These are phyloP conservation scores for Xenoacremonium recifei DNA, from an alignment of 2,329 filamentous ascomycete species.

Conservation along the genomic window DNA sequence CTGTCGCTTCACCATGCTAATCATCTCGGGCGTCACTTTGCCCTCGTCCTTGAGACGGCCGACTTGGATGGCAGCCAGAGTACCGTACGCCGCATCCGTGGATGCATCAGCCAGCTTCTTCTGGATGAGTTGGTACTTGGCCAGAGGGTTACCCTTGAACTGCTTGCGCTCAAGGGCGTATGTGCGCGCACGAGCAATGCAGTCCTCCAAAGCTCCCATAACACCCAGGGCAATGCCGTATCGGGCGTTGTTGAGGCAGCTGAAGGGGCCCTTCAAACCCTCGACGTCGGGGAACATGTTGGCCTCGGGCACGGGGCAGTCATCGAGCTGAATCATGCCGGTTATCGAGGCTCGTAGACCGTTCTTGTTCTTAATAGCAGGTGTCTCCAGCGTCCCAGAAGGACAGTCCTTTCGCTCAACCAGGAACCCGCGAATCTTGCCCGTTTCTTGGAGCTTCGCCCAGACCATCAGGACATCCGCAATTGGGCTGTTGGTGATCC, in stretches of 20 bases:
- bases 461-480: constrained; percentile 83
- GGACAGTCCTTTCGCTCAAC: constrained; percentile 84
- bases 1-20: constrained; percentile 93
- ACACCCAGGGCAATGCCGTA: constrained; percentile 93
- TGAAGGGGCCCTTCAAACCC: constrained; percentile 85
- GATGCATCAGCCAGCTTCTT: constrained; percentile 94
- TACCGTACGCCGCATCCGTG: constrained; percentile 88
- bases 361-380: constrained; percentile 91
- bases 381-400: constrained; percentile 85
- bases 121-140: constrained; percentile 94
- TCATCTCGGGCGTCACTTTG: constrained; percentile 90
- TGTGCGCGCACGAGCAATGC: constrained; percentile 72
- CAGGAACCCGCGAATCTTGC: constrained; percentile 91
- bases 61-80: constrained; percentile 87
- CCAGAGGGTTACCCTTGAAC: constrained; percentile 93
- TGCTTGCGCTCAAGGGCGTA: constrained; percentile 94
- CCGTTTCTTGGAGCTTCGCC: constrained; percentile 88
- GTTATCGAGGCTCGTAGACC: constrained; percentile 91
- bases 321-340: constrained; percentile 95
- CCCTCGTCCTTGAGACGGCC: constrained; percentile 91
- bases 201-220: constrained; percentile 93
- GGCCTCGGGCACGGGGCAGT: constrained; percentile 79
- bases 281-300: constrained; percentile 95
- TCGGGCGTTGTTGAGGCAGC: constrained; percentile 89
- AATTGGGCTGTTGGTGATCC: constrained; percentile 94